Percentiles rank a stretch among this genome's conserved stretches.
These are phyloP conservation scores for Fonsecaea pedrosoi DNA, from an alignment of 2,329 filamentous ascomycete species.

Conservation along the genomic window DNA sequence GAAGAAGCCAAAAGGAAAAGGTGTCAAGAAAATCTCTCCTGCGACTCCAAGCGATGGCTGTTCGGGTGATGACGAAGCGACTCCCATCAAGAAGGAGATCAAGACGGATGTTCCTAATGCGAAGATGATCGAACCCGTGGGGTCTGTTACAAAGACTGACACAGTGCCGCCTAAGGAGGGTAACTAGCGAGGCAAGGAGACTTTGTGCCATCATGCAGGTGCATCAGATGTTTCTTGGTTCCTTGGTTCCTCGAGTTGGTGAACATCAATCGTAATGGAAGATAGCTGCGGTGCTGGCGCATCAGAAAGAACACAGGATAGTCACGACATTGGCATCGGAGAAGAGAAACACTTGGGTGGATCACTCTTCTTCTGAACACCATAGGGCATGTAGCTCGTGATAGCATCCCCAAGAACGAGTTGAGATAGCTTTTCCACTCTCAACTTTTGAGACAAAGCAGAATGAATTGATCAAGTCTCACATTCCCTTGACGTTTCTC, in stretches of 20 bases:
- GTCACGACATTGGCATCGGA: neutral
- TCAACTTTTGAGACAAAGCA: neutral
- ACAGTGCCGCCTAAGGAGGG: neutral
- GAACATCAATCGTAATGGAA: neutral
- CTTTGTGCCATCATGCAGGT: slow-evolving; percentile 1
- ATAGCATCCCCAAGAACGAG: neutral
- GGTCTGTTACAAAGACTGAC: neutral
- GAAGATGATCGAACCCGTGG: neutral
- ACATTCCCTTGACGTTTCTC: slow-evolving; percentile 5
- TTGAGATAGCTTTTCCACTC: neutral
- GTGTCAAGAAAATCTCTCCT: neutral
- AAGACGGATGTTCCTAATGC: neutral
- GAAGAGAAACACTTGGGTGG: neutral
- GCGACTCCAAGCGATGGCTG: neutral
- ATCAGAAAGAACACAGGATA: neutral
- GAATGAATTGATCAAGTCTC: slow-evolving; percentile 7
- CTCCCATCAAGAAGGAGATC: neutral
- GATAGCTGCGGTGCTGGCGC: neutral
- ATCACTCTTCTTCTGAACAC: neutral
- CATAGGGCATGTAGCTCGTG: neutral
- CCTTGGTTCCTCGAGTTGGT: neutral
- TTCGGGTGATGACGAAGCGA: neutral
- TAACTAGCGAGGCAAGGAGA: slow-evolving; percentile 16
- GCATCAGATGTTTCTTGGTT: neutral
- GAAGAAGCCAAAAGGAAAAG: slow-evolving; percentile 1